These are phyloP conservation scores for Neopestalotiopsis sp. DNA, from an alignment of 2,329 filamentous ascomycete genomes.

Conservation along the genomic window DNA sequence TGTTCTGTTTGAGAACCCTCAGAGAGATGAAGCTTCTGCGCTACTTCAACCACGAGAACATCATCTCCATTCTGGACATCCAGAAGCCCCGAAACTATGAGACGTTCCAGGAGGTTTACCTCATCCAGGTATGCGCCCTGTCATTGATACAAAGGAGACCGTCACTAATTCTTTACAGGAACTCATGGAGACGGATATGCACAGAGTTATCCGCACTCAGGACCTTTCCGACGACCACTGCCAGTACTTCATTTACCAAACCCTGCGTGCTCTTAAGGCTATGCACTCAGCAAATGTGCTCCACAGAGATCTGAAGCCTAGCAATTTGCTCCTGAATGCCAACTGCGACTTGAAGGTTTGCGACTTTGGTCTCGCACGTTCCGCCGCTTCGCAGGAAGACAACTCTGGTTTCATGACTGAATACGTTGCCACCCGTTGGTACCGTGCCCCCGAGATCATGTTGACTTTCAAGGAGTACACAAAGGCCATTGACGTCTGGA, in stretches of 20 bases:
- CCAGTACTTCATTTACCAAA: conserved; percentile 99
- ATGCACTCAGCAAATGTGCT: conserved; percentile 99
- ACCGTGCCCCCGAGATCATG: conserved; percentile 99
- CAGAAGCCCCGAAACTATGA: conserved; percentile 98
- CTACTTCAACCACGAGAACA: conserved; percentile 99
- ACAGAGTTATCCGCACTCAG: conserved; percentile 97
- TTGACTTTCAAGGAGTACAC: conserved; percentile 99
- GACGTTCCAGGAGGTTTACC: conserved; percentile 95
- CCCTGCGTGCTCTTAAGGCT: conserved; percentile 92
- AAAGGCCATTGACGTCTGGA: conserved; percentile 99
- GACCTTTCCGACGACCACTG: conserved; percentile 99
- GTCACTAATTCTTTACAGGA: conserved; percentile 60
- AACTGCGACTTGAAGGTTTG: conserved; percentile 99
- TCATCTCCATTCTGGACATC: conserved; percentile 99
- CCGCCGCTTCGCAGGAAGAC: conserved; percentile 95
- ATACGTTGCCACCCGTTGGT: conserved; percentile 99
- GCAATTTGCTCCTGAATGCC: conserved; percentile 94
- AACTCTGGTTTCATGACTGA: conserved; percentile 99
- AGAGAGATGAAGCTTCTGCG: conserved; percentile 99
- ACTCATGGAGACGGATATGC: conserved; percentile 99
- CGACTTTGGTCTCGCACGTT: conserved; percentile 95
- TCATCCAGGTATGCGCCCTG: conserved; percentile 78
- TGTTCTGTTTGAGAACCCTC: conserved; percentile 95
- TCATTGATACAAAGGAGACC: conserved; percentile 16
- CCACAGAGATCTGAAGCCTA: conserved; percentile 96